Percentiles rank a stretch among this genome's conserved stretches.
Evolutionary conservation across 495 filamentous ascomycete species (phyloP).

Genomic region (Tuber melanosporum): DNA sequence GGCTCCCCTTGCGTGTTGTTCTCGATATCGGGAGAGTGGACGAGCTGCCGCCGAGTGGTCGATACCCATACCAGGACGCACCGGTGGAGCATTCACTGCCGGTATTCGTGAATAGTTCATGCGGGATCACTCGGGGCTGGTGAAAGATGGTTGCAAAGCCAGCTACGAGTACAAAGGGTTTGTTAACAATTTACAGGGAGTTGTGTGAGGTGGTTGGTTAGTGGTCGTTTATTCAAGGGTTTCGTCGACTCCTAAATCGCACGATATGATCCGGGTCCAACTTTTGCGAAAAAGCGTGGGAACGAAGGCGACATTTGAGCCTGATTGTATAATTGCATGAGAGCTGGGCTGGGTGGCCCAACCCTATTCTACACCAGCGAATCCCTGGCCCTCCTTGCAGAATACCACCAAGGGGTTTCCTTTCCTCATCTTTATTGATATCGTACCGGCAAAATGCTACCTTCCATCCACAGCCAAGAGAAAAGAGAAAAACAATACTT

Average conservation of each 20-base stretch:
- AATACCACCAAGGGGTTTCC: too few species aligned
- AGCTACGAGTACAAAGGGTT: background rate
- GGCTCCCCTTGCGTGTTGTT: background rate
- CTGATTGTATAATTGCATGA: background rate
- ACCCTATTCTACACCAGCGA: too few species aligned
- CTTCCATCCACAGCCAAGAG: too few species aligned
- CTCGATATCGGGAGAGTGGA: background rate
- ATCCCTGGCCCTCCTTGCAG: too few species aligned
- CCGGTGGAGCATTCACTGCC: background rate
- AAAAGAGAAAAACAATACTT: too few species aligned
- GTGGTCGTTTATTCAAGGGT: background rate
- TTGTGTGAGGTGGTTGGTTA: background rate
- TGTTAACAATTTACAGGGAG: background rate
- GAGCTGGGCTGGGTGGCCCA: background rate
- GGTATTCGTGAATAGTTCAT: background rate
- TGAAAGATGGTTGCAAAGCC: background rate
- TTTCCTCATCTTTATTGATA: too few species aligned
- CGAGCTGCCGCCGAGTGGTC: background rate
- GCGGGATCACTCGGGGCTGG: background rate
- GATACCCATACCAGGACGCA: background rate
- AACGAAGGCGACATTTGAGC: background rate
- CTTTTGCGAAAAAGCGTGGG: background rate
- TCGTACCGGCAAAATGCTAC: too few species aligned
- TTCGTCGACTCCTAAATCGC: background rate
- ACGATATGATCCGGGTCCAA: background rate